A percentile compares a stretch with the other conserved stretches of the same genome.
phyloP scores from a whole-genome alignment of 1,284 basidiomycete species.

The Leccinum angustisporum region DNA sequence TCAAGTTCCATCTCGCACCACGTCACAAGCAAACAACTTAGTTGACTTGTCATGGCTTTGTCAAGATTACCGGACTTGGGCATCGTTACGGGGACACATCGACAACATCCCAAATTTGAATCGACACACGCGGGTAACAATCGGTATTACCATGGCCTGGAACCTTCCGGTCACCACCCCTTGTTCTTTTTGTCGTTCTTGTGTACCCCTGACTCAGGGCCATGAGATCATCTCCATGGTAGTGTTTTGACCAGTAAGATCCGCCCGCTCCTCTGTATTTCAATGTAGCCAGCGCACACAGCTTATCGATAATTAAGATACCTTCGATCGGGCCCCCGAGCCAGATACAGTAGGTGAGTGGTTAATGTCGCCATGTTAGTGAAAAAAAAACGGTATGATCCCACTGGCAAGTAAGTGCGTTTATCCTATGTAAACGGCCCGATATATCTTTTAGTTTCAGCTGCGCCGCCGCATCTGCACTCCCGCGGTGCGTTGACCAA shows the following conservation, averaged over 20 bases:
- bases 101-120: neutral
- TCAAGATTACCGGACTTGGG: neutral
- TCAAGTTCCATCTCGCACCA: too few relatives aligned
- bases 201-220: too few relatives aligned
- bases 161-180: neutral
- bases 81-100: neutral
- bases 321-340: neutral
- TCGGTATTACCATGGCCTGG: neutral
- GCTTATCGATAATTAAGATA: neutral
- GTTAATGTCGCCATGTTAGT: neutral
- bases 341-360: neutral
- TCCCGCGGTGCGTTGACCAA: neutral
- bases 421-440: neutral
- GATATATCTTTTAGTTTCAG: neutral
- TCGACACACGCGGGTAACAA: neutral
- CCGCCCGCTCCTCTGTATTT: neutral
- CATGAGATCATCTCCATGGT: neutral
- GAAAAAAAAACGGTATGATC: neutral
- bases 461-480: too few relatives aligned
- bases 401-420: too few relatives aligned
- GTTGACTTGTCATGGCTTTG: neutral
- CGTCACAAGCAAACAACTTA: neutral
- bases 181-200: neutral
- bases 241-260: neutral
- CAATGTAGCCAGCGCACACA: neutral